Evolutionary conservation across 768 basidiomycete species (phyloP), one percentile per base, ranked within the genome.

Genomic region (Tulasnella sp.): DNA sequence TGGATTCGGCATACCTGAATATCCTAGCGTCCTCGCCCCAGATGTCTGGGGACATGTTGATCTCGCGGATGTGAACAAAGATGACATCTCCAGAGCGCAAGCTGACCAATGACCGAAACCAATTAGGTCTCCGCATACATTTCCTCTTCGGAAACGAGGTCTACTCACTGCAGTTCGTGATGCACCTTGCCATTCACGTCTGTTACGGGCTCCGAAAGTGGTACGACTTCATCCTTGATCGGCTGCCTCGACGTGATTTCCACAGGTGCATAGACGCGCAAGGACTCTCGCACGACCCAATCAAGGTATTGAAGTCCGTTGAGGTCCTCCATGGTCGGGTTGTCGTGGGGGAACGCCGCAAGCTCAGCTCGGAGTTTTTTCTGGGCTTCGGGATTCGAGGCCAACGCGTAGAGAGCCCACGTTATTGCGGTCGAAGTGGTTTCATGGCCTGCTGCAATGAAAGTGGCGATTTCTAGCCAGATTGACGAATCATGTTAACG

Each of bases 351-450:
- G 22, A 73, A 73, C n/a, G 80, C 82, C 16, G 80, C 50, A 64
- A 92, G 88, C 85, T 94, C 94, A 0, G 86, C 86, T 22, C 94
- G 90, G 31, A 95, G 89, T 80, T 87, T 88, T 3, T 85, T 85
- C 83, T 96, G 94, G 2, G 91, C 84, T 28, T 90, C 86, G 0
- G 89, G 91, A 81, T 91, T 86, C 58, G 87, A 88, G 3, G 92
- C 89, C 5, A 96, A 87, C 82, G 92, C 91, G 78, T 92, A 86
- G 11, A 94, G 85, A 9, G 90, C 88, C 92, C 92, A 94, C 78
- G 88, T 87, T 42, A 92, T 77, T 1, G 89, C 87, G 54, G 88
- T 90, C 4, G 92, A 89, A 75, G 89, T 91, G 5, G 92, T 93
- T 84, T 92, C 92, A 83, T 93, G 86, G 2, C 86, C 86, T 5